Conservation (phyloP, 2,329 filamentous ascomycete genomes). For the Xylaria sp. region DNA sequence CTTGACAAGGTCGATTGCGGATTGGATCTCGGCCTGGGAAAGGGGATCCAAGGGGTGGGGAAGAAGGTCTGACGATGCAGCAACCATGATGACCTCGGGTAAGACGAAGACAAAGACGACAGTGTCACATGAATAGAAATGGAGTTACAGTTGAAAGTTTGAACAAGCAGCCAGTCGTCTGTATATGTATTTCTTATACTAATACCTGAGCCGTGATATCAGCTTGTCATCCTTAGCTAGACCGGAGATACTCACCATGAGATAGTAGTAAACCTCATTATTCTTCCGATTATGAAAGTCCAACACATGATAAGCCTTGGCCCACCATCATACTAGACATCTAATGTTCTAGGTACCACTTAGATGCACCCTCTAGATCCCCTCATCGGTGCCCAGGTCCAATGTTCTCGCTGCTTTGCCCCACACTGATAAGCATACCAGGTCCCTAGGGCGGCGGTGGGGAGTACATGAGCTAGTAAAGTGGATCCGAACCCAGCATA, state of each 20-base stretch:
- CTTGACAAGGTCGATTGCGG: slow-evolving; percentile 74
- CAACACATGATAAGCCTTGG: slow-evolving; percentile 41
- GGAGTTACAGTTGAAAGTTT: neutral
- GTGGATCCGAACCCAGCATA: neutral
- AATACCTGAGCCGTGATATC: neutral
- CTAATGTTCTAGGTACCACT: neutral
- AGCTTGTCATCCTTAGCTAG: slow-evolving; percentile 22
- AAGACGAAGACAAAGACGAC: neutral
- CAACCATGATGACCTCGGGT: slow-evolving; percentile 39
- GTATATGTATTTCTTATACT: slow-evolving; percentile 9
- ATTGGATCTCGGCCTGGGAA: slow-evolving; percentile 76
- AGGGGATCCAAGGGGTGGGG: slow-evolving; percentile 83
- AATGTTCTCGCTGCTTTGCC: slow-evolving; percentile 24
- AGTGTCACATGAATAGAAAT: neutral
- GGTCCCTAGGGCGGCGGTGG: neutral
- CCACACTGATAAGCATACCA: slow-evolving; percentile 39
- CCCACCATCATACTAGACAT: slow-evolving; percentile 19
- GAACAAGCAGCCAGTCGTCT: neutral
- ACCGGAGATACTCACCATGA: slow-evolving; percentile 31
- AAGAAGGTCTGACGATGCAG: slow-evolving; percentile 37
- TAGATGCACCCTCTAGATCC: slow-evolving; percentile 1
- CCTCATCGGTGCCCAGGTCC: slow-evolving; percentile 28
- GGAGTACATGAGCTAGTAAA: neutral
- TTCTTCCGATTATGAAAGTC: slow-evolving; percentile 42
- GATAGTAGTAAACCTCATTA: slow-evolving; percentile 35